A percentile compares a stretch with the other conserved stretches of the same genome.
Conservation (phyloP, 768 basidiomycete species). For the Coprinopsis sp. region DNA sequence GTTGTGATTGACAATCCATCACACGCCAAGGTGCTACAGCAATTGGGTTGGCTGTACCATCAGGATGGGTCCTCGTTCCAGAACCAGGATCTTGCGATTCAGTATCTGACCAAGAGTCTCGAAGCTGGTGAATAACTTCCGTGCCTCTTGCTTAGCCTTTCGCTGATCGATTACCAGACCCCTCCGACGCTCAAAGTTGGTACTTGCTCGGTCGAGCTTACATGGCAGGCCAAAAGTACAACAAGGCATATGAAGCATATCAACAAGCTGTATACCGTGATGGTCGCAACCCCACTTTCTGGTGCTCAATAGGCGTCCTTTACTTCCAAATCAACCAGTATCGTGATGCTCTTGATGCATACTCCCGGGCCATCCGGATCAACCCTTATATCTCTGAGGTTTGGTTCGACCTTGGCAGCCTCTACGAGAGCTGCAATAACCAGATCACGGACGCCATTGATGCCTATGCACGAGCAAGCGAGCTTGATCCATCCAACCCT, state of each 20-base stretch:
- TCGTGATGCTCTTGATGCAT: slow-evolving; percentile 97
- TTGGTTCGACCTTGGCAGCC: slow-evolving; percentile 94
- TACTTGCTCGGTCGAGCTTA: slow-evolving; percentile 97
- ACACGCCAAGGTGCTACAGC: slow-evolving; percentile 96
- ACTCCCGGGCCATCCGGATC: slow-evolving; percentile 97
- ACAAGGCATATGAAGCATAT: slow-evolving; percentile 99
- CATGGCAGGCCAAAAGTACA: slow-evolving; percentile 98
- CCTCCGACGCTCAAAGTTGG: slow-evolving; percentile 96
- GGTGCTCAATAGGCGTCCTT: slow-evolving; percentile 98
- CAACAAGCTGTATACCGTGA: slow-evolving; percentile 99
- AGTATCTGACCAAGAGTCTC: slow-evolving; percentile 89
- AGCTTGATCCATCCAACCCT: slow-evolving; percentile 84
- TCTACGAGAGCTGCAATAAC: slow-evolving; percentile 99
- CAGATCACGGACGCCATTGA: slow-evolving; percentile 99
- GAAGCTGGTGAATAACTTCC: slow-evolving; percentile 73
- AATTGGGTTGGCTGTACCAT: slow-evolving; percentile 96
- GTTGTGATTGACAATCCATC: slow-evolving; percentile 90
- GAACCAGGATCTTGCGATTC: slow-evolving; percentile 91
- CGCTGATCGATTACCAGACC: slow-evolving; percentile 46
- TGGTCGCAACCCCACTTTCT: slow-evolving; percentile 97
- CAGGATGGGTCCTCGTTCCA: slow-evolving; percentile 94
- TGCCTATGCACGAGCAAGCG: slow-evolving; percentile 91
- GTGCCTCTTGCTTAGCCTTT: slow-evolving; percentile 1
- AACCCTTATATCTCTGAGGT: slow-evolving; percentile 96
- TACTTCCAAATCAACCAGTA: slow-evolving; percentile 99